phyloP scores from a whole-genome alignment of 495 filamentous ascomycete species.

The Chaetomium tenue region DNA sequence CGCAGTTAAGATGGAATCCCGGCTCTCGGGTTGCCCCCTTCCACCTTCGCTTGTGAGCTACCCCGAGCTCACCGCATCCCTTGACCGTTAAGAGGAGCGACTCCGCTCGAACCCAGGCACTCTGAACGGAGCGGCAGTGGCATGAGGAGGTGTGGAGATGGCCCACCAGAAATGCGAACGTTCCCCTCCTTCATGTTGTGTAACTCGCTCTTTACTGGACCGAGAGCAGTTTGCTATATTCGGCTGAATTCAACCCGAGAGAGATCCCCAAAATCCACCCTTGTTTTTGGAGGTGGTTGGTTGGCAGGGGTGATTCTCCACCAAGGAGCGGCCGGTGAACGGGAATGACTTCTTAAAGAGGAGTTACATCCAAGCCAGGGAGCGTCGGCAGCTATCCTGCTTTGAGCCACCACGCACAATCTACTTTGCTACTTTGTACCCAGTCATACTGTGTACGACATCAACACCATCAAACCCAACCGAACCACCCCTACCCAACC shows the following conservation, averaged over 20 bases:
- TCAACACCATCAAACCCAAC: no score
- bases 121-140: background rate
- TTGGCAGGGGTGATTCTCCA: constrained; percentile 1
- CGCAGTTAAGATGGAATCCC: background rate
- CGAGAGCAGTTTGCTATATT: background rate
- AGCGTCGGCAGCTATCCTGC: background rate
- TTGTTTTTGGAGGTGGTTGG: background rate
- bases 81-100: background rate
- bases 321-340: constrained; percentile 6
- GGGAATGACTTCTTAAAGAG: constrained; percentile 1
- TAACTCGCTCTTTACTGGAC: background rate
- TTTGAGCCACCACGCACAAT: background rate
- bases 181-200: constrained; percentile 5
- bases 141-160: background rate
- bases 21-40: background rate
- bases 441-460: no score
- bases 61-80: constrained; percentile 8
- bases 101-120: background rate
- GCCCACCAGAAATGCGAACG: background rate
- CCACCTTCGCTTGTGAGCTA: background rate
- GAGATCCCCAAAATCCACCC: background rate
- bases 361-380: background rate
- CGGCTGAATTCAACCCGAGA: constrained; percentile 4
- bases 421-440: no score
- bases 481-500: background rate